Evolutionary conservation across 441 rosid genomes (phyloP).

Genomic region (Viola pubescens): DNA sequence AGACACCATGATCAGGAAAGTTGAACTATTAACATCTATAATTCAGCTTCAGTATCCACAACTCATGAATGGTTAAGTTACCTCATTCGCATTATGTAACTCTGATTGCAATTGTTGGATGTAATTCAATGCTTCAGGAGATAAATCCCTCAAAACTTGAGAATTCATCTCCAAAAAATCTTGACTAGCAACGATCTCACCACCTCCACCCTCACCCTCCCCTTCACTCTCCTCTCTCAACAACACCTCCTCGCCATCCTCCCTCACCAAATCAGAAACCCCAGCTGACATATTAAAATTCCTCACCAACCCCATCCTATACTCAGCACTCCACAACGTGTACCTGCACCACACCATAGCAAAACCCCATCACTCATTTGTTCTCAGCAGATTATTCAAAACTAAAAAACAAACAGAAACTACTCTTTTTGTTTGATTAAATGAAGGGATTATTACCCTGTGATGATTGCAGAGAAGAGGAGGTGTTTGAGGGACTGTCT

Average conservation of each 20-base stretch:
- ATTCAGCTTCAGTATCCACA: no score
- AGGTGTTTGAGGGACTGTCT: constrained; percentile 54
- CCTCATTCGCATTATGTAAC: constrained; percentile 49
- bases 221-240: constrained; percentile 6
- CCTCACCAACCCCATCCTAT: constrained; percentile 60
- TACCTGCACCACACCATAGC: constrained; percentile 33
- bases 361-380: neutral
- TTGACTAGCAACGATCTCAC: constrained; percentile 15
- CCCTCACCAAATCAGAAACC: constrained; percentile 4
- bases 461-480: constrained; percentile 62
- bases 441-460: constrained; percentile 52
- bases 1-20: no score
- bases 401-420: no score
- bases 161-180: constrained; percentile 42
- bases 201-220: constrained; percentile 22
- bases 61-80: constrained; percentile 6
- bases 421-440: no score
- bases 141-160: constrained; percentile 50
- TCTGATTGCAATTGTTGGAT: constrained; percentile 59
- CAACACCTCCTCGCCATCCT: neutral
- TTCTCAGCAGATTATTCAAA: no score
- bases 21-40: no score
- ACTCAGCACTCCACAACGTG: constrained; percentile 93
- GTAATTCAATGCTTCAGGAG: constrained; percentile 54
- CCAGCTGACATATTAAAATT: constrained; percentile 44